Evolutionary conservation across 805 yeast genomes (phyloP), one percentile per base, ranked within the genome.

Genomic region (Starmera amethionina): DNA sequence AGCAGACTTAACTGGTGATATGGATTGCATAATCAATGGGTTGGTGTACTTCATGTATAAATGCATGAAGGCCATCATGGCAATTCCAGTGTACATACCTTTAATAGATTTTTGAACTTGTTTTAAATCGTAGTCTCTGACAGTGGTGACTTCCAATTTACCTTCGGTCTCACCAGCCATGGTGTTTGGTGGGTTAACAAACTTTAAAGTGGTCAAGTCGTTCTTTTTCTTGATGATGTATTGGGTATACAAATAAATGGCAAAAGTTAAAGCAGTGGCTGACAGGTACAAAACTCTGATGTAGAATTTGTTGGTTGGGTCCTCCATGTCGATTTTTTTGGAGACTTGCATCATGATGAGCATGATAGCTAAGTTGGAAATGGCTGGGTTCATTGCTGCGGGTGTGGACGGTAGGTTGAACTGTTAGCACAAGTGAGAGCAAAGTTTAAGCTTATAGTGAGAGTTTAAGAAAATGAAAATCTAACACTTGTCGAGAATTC

Each of bases 21-120:
- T 76, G 48, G 89, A 79, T 71, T 93, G 97, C 88, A 90, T 83
- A 51, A 93, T 79, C 60, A 93, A 75, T 44, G 98, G 98, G 68
- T 93, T 88, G 63, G 97, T 88, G 74, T 87, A 93, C 67, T 87
- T 83, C 94, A 93, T 78, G 78, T 90, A 90, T 46, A 93, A 58
- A 66, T 93, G 98, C 97, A 90, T 89, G 79, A 90, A 84, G 22
- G 82, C 95, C 89, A 93, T 89, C 95, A 93, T 87, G 55, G 95
- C 96, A 52, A 89, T 60, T 48, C 94, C 83, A 47, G 94, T 84
- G 72, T 82, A 79, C 50, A 87, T 75, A 48, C 94, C 77, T 66
- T 84, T 87, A 64, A 89, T 73, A 44, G 87, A 79, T 39, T 76
- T 45, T 63, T 84, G 79, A 46, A 90, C 74, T 69, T 90, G 96